Evolutionary conservation across 805 yeast genomes (phyloP).

Genomic region (Wickerhamiella vanderwaltii): DNA sequence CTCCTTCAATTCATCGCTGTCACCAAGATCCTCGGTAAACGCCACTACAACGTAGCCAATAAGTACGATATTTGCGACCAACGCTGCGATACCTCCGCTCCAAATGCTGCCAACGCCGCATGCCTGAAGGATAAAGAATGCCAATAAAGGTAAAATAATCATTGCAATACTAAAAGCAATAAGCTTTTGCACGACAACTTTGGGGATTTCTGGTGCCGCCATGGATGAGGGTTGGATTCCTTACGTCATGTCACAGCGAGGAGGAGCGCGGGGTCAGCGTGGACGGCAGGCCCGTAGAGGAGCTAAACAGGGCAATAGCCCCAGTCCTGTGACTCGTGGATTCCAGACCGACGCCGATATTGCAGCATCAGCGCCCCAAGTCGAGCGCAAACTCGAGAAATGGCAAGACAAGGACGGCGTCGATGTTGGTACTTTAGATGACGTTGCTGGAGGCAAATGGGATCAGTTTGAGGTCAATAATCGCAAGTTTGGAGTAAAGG

Average conservation of each 20-base stretch:
- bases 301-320: not conserved
- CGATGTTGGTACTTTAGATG: conserved; percentile 13
- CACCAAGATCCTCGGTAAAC: conserved; percentile 42
- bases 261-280: conserved; percentile 13
- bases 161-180: conserved; percentile 58
- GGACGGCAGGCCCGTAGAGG: conserved; percentile 11
- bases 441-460: conserved; percentile 40
- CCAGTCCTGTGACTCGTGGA: not conserved
- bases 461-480: conserved; percentile 93
- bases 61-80: conserved; percentile 55
- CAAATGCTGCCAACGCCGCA: conserved; percentile 32
- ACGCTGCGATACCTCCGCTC: conserved; percentile 64
- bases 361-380: conserved; percentile 33
- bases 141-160: conserved; percentile 48
- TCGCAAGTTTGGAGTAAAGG: conserved; percentile 74
- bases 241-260: conserved; percentile 14
- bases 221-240: not conserved
- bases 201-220: conserved; percentile 16
- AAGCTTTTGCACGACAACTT: conserved; percentile 35
- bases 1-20: conserved; percentile 10
- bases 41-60: conserved; percentile 60
- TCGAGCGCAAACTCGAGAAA: conserved; percentile 55
- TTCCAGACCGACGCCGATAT: conserved; percentile 86
- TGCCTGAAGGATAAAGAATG: conserved; percentile 37
- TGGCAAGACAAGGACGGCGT: conserved; percentile 61